Base-by-base conservation (phyloP, 2,329 filamentous ascomycete species). In the Neofusicoccum sp. region DNA sequence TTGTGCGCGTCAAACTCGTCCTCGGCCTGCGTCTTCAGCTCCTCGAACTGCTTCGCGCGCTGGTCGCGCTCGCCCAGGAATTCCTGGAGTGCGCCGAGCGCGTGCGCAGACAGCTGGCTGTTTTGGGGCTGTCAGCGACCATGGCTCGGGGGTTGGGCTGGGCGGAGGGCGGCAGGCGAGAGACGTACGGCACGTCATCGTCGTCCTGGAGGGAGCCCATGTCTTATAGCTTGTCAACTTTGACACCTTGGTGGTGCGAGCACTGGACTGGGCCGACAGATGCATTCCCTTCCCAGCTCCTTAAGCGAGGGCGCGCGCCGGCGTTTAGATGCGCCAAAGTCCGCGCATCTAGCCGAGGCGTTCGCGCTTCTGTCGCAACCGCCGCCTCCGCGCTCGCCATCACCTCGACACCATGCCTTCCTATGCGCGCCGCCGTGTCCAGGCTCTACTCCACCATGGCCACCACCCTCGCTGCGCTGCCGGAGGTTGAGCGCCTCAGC, bases 401-500 rank as follows among this genome's bases (percentile, higher is more conserved):
- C 36, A 56, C 4, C 49, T n/a, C 51, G 41, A n/a, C 51, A 56
- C 26, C 36, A 56, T 56, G 51, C 26, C 4, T n/a, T 7, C 38
- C 33, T 14, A 58, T 58, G 54, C 54, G 41, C 8, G 24, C 12
- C 6, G 30, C 14, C 16, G 14, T 34, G 14, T 34, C 20, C n/a
- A 45, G 43, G n/a, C 43, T 36, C 16, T 36, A 34, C 31, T 45
- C 48, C 30, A 38, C 38, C 47, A 60, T 60, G 58, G 47, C 58
- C 1, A 30, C 47, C 38, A 28, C 47, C 4, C 58, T 60, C 16
- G 4, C 48, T 12, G 36, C 59, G 14, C 44, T 98, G 12, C 86
- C 87, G 4, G 86, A 89, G 63, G 84, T 96, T 54, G 87, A 93
- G 75, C 86, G 89, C 63, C 81, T 98, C 59, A 93, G 90, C 70